A percentile compares a stretch with the other conserved stretches of the same genome.
Conservation (phyloP, 2,329 filamentous ascomycete genomes). For the Ambrosiella xylebori region DNA sequence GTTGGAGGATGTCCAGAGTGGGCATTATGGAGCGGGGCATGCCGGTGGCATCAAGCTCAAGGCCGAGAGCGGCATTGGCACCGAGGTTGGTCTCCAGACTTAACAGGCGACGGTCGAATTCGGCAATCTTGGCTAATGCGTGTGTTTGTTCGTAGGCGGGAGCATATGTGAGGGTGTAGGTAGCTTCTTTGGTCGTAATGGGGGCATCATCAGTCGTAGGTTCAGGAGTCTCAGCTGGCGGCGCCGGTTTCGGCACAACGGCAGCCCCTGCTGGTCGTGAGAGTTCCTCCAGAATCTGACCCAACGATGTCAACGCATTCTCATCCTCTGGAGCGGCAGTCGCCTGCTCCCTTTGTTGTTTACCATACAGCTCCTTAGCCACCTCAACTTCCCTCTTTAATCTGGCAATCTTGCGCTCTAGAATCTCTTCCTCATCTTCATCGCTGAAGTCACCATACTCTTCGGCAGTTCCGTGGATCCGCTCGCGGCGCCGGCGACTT, state of each 20-base stretch:
- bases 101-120: constrained; percentile 70
- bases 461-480: constrained; percentile 44
- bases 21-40: constrained; percentile 58
- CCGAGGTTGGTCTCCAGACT: constrained; percentile 69
- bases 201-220: constrained; percentile 14
- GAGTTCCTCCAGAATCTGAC: constrained; percentile 54
- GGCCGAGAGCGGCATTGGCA: constrained; percentile 50
- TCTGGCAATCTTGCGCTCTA: constrained; percentile 65
- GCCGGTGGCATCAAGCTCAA: constrained; percentile 40
- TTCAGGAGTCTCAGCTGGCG: not conserved
- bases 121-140: constrained; percentile 61
- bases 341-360: constrained; percentile 31
- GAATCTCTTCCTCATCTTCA: constrained; percentile 48
- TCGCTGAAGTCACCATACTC: constrained; percentile 62
- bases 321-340: constrained; percentile 24
- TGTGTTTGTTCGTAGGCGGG: constrained; percentile 50
- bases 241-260: not conserved
- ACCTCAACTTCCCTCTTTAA: constrained; percentile 70
- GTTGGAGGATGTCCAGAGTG: constrained; percentile 62
- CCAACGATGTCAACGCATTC: constrained; percentile 50
- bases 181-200: constrained; percentile 22
- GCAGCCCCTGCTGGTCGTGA: constrained; percentile 19
- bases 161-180: constrained; percentile 48
- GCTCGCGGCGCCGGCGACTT: constrained; percentile 46
- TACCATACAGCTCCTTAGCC: constrained; percentile 44